phyloP scores from a whole-genome alignment of 2,329 filamentous ascomycete species.

The Ophiostoma triangulosporum region DNA sequence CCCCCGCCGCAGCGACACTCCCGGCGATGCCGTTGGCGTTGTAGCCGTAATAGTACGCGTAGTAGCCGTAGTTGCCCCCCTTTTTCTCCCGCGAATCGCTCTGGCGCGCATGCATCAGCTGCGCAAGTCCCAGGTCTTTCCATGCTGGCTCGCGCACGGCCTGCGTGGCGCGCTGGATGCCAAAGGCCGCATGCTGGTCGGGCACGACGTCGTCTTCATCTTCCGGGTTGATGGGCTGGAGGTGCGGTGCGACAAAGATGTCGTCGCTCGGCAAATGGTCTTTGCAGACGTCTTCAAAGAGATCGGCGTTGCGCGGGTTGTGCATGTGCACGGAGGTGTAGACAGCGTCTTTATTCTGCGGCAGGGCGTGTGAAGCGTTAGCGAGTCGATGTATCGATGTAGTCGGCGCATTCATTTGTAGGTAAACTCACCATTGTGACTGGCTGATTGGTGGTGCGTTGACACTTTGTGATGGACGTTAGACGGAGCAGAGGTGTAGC shows the following conservation, averaged over 20 bases:
- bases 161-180: slow-evolving; percentile 70
- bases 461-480: too few species aligned
- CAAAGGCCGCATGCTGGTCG: slow-evolving; percentile 78
- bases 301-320: slow-evolving; percentile 56
- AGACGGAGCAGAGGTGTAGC: too few species aligned
- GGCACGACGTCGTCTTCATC: slow-evolving; percentile 83
- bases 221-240: slow-evolving; percentile 74
- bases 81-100: background rate
- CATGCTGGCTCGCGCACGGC: slow-evolving; percentile 57
- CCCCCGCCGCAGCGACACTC: background rate
- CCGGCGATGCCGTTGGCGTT: slow-evolving; percentile 8
- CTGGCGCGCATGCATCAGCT: slow-evolving; percentile 50
- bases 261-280: slow-evolving; percentile 62
- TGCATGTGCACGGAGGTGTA: slow-evolving; percentile 68
- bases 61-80: slow-evolving; percentile 20
- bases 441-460: too few species aligned
- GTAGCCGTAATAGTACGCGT: slow-evolving; percentile 15
- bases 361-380: too few species aligned
- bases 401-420: too few species aligned
- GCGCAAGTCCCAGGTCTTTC: slow-evolving; percentile 63
- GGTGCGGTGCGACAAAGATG: slow-evolving; percentile 66
- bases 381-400: too few species aligned
- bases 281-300: slow-evolving; percentile 65
- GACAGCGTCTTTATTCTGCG: slow-evolving; percentile 58
- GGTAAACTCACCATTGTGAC: too few species aligned